A percentile compares a stretch with the other conserved stretches of the same genome.
phyloP scores from a whole-genome alignment of 2,329 filamentous ascomycete genomes.

The Plenodomus biglobosus region DNA sequence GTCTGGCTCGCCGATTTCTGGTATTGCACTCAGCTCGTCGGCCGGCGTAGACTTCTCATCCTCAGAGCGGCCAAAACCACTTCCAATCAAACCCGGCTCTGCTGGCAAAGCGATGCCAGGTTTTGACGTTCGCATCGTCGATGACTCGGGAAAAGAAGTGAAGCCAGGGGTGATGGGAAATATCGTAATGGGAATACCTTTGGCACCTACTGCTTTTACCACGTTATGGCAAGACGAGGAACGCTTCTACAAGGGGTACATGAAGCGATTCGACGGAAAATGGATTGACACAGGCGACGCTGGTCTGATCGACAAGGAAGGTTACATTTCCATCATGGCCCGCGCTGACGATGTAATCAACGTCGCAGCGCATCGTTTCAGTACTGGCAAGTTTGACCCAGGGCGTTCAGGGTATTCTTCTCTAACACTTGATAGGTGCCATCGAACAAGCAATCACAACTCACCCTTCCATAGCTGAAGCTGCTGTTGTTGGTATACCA shows the following conservation, averaged over 20 bases:
- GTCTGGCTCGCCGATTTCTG: constrained; percentile 68
- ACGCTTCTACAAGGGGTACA: constrained; percentile 80
- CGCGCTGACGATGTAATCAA: constrained; percentile 86
- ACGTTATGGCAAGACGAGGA: constrained; percentile 85
- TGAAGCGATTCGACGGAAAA: constrained; percentile 75
- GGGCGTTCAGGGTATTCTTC: neutral
- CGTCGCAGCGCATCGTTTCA: constrained; percentile 89
- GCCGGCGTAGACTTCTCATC: constrained; percentile 58
- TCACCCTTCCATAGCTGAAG: constrained; percentile 77
- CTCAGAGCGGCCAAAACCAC: constrained; percentile 48
- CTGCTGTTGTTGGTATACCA: constrained; percentile 82
- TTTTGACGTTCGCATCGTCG: constrained; percentile 82
- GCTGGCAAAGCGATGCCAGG: constrained; percentile 91
- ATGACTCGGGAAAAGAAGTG: constrained; percentile 75
- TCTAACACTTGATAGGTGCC: constrained; percentile 56
- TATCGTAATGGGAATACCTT: constrained; percentile 78
- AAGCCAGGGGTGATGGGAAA: constrained; percentile 80
- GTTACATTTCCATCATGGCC: constrained; percentile 65
- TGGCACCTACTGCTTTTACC: constrained; percentile 83
- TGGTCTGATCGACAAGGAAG: constrained; percentile 77
- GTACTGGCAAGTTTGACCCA: constrained; percentile 64
- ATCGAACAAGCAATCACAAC: constrained; percentile 90
- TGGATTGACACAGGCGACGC: constrained; percentile 94
- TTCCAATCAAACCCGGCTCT: constrained; percentile 75
- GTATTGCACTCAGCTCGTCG: constrained; percentile 64